Conservation (phyloP, 371 early-diverging fungal species). For the Mucor circinelloides region DNA sequence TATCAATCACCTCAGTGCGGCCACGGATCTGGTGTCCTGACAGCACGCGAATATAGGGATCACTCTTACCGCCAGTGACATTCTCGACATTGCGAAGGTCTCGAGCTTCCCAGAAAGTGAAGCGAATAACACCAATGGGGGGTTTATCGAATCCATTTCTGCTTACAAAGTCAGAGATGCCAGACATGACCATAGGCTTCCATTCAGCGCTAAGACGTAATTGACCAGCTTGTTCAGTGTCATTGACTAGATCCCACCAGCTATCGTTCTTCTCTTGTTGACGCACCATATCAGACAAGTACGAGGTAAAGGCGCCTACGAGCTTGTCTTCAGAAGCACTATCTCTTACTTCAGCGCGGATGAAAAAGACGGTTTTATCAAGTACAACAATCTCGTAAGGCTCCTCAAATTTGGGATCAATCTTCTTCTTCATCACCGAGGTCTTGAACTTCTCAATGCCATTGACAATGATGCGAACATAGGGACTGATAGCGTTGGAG, state of each 20-base stretch:
- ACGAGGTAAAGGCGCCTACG: constrained; percentile 40
- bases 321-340: constrained; percentile 33
- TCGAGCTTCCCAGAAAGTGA: constrained; percentile 76
- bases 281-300: constrained; percentile 41
- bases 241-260: constrained; percentile 51
- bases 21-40: constrained; percentile 64
- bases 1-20: constrained; percentile 72
- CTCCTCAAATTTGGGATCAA: constrained; percentile 54
- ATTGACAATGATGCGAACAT: constrained; percentile 53
- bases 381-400: constrained; percentile 51
- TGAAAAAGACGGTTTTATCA: constrained; percentile 41
- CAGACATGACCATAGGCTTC: constrained; percentile 61
- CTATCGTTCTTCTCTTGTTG: constrained; percentile 29
- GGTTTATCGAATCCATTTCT: constrained; percentile 50
- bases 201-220: constrained; percentile 53
- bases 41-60: constrained; percentile 81
- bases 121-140: constrained; percentile 83
- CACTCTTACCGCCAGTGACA: constrained; percentile 71
- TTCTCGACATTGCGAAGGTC: constrained; percentile 74
- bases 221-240: constrained; percentile 36
- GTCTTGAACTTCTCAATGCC: constrained; percentile 47
- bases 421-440: constrained; percentile 39
- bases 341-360: constrained; percentile 48
- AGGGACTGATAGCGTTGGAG: constrained; percentile 31
- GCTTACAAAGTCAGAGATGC: constrained; percentile 38